A percentile compares a stretch with the other conserved stretches of the same genome.
These are phyloP conservation scores for Fragilariopsis cylindrus DNA, from an alignment of 108 stramenopile genomes.

Conservation along the genomic window DNA sequence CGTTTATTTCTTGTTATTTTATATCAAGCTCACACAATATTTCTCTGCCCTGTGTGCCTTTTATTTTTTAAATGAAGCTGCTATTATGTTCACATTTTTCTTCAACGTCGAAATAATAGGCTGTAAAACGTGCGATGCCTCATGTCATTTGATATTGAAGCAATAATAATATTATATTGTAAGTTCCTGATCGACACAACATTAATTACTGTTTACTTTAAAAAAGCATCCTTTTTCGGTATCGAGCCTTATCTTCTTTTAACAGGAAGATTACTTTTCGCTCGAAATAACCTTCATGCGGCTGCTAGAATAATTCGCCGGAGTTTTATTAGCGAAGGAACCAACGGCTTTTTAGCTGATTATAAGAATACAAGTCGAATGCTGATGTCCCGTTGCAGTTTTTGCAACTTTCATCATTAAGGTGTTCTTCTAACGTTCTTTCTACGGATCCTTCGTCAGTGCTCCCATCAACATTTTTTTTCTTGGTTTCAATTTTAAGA, in stretches of 20 bases:
- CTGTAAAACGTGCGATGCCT: too few relatives aligned
- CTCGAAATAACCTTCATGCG: constrained; percentile 36
- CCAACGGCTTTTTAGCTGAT: constrained; percentile 9
- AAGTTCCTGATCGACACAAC: not conserved
- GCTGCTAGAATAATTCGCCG: constrained; percentile 30
- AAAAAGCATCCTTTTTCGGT: constrained; percentile 44
- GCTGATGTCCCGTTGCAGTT: constrained; percentile 33
- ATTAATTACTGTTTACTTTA: not conserved
- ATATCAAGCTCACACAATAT: not conserved
- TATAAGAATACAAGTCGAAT: constrained; percentile 14
- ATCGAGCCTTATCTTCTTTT: constrained; percentile 11
- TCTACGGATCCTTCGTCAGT: constrained; percentile 36
- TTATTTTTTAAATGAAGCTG: not conserved
- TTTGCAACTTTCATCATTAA: constrained; percentile 21
- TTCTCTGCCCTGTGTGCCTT: not conserved
- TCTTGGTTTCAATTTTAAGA: not conserved
- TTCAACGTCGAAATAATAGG: not conserved
- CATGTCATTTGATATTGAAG: too few relatives aligned
- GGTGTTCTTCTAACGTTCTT: constrained; percentile 13
- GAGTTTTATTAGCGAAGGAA: constrained; percentile 33
- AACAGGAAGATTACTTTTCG: constrained; percentile 10
- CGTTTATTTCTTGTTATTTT: not conserved
- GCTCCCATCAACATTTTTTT: constrained; percentile 25
- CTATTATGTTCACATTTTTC: not conserved
- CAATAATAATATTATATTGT: not conserved